phyloP scores from a whole-genome alignment of 257 asterid species.

The Agastache rugosa region DNA sequence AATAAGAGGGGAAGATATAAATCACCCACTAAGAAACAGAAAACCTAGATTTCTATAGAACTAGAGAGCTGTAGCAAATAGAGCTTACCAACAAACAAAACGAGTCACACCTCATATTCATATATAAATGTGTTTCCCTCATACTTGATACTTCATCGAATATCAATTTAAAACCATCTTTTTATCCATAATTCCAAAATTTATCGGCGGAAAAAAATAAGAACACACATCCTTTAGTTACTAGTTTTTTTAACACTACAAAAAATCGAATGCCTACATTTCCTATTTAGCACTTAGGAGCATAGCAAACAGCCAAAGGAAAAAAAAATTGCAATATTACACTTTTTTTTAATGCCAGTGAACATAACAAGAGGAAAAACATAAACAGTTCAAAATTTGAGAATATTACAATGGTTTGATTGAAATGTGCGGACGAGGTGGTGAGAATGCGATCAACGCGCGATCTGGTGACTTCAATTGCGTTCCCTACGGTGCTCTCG shows the following conservation, averaged over 20 bases:
- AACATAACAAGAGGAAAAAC: neutral
- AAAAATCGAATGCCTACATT: neutral
- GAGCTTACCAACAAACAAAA: neutral
- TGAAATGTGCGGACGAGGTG: constrained; percentile 84
- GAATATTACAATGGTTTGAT: constrained; percentile 71
- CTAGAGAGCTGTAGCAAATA: constrained; percentile 14
- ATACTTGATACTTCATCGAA: neutral
- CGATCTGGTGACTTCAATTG: constrained; percentile 67
- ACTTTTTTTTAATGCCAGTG: neutral
- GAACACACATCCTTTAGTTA: neutral
- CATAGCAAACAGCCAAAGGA: neutral
- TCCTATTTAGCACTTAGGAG: constrained; percentile 19
- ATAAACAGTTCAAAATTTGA: neutral
- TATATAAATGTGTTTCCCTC: neutral
- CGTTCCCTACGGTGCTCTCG: constrained; percentile 57
- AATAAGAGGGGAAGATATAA: neutral
- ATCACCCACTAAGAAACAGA: neutral
- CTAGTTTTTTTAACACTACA: neutral
- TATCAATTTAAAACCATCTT: constrained; percentile 18
- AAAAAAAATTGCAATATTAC: neutral
- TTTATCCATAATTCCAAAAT: neutral
- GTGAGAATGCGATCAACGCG: constrained; percentile 73
- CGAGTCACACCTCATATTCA: constrained; percentile 10
- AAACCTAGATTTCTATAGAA: neutral
- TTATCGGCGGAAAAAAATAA: constrained; percentile 5